Conservation (phyloP, 2,329 filamentous ascomycete genomes). For the Diaporthe velutina region DNA sequence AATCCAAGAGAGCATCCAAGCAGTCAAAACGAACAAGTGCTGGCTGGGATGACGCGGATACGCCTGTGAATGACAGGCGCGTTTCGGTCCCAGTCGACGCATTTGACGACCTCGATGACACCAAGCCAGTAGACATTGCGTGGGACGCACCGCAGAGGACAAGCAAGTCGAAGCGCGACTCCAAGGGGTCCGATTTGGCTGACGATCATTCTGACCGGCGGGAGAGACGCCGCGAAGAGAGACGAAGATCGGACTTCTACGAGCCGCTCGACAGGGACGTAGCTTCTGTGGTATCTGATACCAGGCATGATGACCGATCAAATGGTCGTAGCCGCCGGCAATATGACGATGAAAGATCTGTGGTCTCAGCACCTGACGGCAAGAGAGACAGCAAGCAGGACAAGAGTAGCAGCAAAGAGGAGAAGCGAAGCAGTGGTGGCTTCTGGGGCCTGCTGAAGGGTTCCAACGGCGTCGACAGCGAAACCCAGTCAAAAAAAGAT, state of each 20-base stretch:
- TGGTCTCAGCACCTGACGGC: constrained; percentile 55
- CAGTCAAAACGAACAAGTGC: constrained; percentile 40
- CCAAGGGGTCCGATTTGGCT: constrained; percentile 50
- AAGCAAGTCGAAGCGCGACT: constrained; percentile 49
- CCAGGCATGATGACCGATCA: constrained; percentile 49
- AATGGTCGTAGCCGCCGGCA: constrained; percentile 50
- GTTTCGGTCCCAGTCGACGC: constrained; percentile 49
- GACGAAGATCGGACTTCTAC: constrained; percentile 48
- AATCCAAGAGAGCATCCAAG: constrained; percentile 50
- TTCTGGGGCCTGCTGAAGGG: constrained; percentile 64
- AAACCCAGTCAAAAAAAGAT: constrained; percentile 64
- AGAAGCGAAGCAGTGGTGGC: constrained; percentile 57
- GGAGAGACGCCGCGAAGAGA: constrained; percentile 49
- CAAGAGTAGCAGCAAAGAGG: constrained; percentile 54
- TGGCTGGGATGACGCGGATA: constrained; percentile 40
- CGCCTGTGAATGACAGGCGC: constrained; percentile 45
- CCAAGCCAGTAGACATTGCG: constrained; percentile 45
- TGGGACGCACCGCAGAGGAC: constrained; percentile 48
- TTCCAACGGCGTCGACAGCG: constrained; percentile 53
- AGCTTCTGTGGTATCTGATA: constrained; percentile 63
- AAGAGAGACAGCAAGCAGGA: constrained; percentile 50
- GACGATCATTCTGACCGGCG: constrained; percentile 55
- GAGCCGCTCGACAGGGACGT: constrained; percentile 59
- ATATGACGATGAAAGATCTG: constrained; percentile 61
- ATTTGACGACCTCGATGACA: constrained; percentile 47